Evolutionary conservation across 148 eudicot species (phyloP).

Genomic region (Amaranthus cruentus): DNA sequence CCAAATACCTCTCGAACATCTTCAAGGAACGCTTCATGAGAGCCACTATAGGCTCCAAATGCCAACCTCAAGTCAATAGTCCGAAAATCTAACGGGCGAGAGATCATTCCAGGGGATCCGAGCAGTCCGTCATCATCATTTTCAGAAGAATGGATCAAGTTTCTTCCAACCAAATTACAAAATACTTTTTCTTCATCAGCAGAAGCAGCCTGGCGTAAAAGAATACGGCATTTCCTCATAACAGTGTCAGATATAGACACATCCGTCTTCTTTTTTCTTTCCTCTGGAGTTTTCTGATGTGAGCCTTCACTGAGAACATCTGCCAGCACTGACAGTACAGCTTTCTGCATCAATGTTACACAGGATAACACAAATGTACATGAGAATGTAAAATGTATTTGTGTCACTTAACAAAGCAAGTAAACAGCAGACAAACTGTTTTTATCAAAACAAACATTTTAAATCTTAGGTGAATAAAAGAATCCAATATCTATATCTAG

Average conservation of each 20-base stretch:
- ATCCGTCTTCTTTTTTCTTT: slow-evolving; percentile 36
- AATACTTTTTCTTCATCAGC: slow-evolving; percentile 43
- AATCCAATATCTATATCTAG: too few relatives aligned
- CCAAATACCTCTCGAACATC: slow-evolving; percentile 61
- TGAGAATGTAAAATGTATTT: neutral
- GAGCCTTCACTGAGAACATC: slow-evolving; percentile 28
- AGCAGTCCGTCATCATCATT: slow-evolving; percentile 60
- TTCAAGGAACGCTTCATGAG: slow-evolving; percentile 65
- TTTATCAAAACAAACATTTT: neutral
- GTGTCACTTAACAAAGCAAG: neutral
- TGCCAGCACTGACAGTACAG: slow-evolving; percentile 59
- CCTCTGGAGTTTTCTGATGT: slow-evolving; percentile 29
- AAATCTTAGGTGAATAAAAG: too few relatives aligned
- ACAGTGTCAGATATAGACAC: slow-evolving; percentile 42
- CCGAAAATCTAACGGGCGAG: slow-evolving; percentile 61
- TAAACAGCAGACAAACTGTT: neutral
- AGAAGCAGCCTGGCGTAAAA: slow-evolving; percentile 46
- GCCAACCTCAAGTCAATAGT: slow-evolving; percentile 72
- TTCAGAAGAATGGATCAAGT: slow-evolving; percentile 32
- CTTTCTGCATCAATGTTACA: slow-evolving; percentile 51
- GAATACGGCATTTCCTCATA: slow-evolving; percentile 49
- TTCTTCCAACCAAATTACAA: slow-evolving; percentile 57
- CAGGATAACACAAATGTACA: neutral
- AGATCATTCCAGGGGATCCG: slow-evolving; percentile 55
- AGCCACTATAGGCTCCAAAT: slow-evolving; percentile 57